Evolutionary conservation across 495 filamentous ascomycete species (phyloP), one percentile per base, ranked within the genome.

Genomic region (Talaromyces nanjingensis): DNA sequence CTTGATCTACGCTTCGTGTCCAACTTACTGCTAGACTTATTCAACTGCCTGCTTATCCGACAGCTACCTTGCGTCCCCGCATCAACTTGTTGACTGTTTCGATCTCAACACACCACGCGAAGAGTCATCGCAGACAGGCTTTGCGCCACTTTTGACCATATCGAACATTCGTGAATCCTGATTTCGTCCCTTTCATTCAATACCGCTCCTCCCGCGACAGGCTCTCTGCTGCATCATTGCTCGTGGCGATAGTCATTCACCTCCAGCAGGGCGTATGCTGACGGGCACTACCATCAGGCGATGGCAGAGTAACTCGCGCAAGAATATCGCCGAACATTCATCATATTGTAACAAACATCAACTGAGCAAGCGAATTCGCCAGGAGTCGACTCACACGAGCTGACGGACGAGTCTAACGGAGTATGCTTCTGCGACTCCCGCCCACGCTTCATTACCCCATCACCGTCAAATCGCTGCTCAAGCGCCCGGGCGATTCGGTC

Each of bases 391-490:
- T 56, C 53, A 24, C 16, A 29, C 53, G 53, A 56, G 53, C 53
- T 24, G 53, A 56, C 53, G 9, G 24, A 25, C 22, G 24, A 29
- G 27, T 29, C 53, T 29, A 16, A 29, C 22, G 67, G 68, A 74
- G 67, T 62, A 84, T 84, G 81, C 78, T 82, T 71, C 73, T 84
- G 68, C 79, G 76, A 69, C 69, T 84, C 66, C 80, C 81, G 62
- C 62, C 72, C 58, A 77, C 78, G 66, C 83, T 98, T 59, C 90
- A 90, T 74, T 99, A 97, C 76, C 94, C 94, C 65, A 93, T 98
- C 79, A 97, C 91, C 69, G 89, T 99, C 75, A 91, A 86, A 68
- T 87, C 90, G 74, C 81, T 98, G 65, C 85, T 92, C 34, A 92
- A 92, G 75, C 72, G 82, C 68, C 84, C 85, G 6, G 87, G 87